phyloP scores from a whole-genome alignment of 2,329 filamentous ascomycete genomes.

The Colletotrichum sp. region DNA sequence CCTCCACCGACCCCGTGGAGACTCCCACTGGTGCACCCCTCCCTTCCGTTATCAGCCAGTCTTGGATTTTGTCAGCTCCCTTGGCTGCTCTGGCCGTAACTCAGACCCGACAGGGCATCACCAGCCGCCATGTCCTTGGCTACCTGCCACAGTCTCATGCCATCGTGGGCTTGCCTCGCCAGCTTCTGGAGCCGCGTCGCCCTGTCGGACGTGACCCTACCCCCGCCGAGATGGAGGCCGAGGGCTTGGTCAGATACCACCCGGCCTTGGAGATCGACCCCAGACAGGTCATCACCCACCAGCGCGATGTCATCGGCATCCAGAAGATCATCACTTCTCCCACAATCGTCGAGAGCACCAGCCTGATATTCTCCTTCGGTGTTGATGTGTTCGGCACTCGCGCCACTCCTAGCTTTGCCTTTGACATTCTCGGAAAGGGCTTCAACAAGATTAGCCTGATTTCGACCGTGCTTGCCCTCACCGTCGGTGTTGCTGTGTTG shows the following conservation, averaged over 20 bases:
- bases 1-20: constrained; percentile 73
- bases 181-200: constrained; percentile 82
- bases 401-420: constrained; percentile 84
- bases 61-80: constrained; percentile 81
- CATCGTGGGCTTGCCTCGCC: constrained; percentile 80
- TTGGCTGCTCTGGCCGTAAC: constrained; percentile 83
- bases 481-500: constrained; percentile 76
- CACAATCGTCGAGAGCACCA: constrained; percentile 89
- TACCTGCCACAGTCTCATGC: constrained; percentile 75
- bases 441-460: constrained; percentile 92
- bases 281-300: constrained; percentile 79
- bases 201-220: constrained; percentile 86
- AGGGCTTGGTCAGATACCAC: constrained; percentile 79
- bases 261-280: constrained; percentile 85
- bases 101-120: constrained; percentile 90
- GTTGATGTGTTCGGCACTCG: constrained; percentile 88
- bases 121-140: constrained; percentile 80
- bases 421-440: constrained; percentile 90
- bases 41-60: constrained; percentile 80
- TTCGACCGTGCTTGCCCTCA: constrained; percentile 81
- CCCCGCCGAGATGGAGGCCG: constrained; percentile 74
- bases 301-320: constrained; percentile 80
- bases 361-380: constrained; percentile 86
- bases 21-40: constrained; percentile 59
- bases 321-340: constrained; percentile 75